A percentile compares a stretch with the other conserved stretches of the same genome.
Conservation (phyloP, 345 rosid species). For the Eucalyptus cladocalyx region DNA sequence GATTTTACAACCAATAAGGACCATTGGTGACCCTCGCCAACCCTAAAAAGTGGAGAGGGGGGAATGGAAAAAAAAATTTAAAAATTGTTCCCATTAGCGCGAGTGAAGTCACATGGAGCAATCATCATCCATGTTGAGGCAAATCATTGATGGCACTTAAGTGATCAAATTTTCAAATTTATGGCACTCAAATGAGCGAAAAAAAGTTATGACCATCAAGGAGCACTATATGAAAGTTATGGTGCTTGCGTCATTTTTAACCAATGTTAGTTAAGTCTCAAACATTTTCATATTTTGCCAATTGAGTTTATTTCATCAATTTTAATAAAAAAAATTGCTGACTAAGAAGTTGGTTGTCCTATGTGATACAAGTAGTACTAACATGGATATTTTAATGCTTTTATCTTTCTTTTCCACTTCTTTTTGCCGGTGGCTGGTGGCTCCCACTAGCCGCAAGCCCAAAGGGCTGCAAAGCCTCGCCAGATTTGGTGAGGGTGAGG, state of each 20-base stretch:
- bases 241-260: accelerated
- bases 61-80: no score
- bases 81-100: accelerated
- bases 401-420: not conserved
- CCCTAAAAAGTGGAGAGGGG: no score
- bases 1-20: no score
- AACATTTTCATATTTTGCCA: no score
- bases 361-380: not conserved
- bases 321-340: accelerated
- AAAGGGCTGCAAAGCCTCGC: accelerated
- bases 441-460: accelerated
- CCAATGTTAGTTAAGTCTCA: no score
- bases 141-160: no score
- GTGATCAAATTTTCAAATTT: accelerated
- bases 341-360: not conserved
- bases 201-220: no score
- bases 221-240: accelerated
- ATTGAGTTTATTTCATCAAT: accelerated
- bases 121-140: no score
- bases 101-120: no score
- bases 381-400: not conserved
- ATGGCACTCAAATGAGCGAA: accelerated
- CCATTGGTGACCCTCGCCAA: no score
- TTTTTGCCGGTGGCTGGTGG: accelerated
- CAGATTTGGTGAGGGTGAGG: not conserved